A percentile compares a stretch with the other conserved stretches of the same genome.
phyloP scores from a whole-genome alignment of 495 filamentous ascomycete species.

The Aspergillus affinis region DNA sequence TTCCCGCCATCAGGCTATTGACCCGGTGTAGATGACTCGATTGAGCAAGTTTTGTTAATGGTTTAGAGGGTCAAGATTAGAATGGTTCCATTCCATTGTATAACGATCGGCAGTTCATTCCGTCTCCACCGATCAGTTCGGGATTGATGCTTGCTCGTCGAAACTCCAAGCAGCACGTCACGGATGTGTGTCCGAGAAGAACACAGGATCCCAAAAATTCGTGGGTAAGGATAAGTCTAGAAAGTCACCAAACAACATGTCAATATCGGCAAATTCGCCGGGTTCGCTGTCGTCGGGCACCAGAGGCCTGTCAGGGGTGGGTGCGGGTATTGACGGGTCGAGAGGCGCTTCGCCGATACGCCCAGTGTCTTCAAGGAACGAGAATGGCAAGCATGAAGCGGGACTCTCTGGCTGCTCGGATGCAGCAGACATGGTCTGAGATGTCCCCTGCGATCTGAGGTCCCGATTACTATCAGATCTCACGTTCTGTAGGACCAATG shows the following conservation, averaged over 20 bases:
- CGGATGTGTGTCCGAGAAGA: slow-evolving; percentile 15
- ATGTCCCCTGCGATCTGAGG: not conserved
- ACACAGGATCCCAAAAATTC: slow-evolving; percentile 47
- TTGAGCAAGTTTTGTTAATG: too few relatives aligned
- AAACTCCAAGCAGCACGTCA: not conserved
- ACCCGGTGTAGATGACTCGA: too few relatives aligned
- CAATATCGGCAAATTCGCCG: slow-evolving; percentile 37
- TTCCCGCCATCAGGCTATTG: too few relatives aligned
- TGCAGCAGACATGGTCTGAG: not conserved
- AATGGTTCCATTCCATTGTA: not conserved
- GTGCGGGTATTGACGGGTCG: not conserved
- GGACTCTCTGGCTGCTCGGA: not conserved
- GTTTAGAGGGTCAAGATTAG: too few relatives aligned
- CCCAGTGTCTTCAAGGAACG: not conserved
- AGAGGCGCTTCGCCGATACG: not conserved
- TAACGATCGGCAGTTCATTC: not conserved
- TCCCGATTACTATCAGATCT: slow-evolving; percentile 1
- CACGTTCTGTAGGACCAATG: slow-evolving; percentile 28
- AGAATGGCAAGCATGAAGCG: not conserved
- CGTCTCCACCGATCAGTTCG: not conserved
- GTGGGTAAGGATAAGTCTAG: slow-evolving; percentile 42
- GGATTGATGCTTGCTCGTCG: not conserved
- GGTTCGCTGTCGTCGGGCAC: not conserved
- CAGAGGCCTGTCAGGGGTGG: slow-evolving; percentile 4
- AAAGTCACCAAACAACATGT: slow-evolving; percentile 43